Base-by-base conservation (phyloP, 2,329 filamentous ascomycete species). In the Diaporthe nobilis region DNA sequence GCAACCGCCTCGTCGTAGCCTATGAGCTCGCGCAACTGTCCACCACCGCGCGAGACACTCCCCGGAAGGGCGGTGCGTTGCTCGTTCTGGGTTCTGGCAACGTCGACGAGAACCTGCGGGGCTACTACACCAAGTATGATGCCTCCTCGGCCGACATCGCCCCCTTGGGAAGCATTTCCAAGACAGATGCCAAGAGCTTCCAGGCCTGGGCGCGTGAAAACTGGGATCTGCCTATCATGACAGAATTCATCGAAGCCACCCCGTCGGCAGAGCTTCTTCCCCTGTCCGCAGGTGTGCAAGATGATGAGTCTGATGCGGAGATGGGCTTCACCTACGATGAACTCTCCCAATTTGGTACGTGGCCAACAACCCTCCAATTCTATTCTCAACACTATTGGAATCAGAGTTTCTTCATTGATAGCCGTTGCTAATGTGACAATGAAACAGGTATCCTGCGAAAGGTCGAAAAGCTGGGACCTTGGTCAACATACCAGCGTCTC, bases 51-150 rank as follows among this genome's bases (percentile, higher is more conserved):
- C 87, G 91, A n/a, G 83, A 88, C 28, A 85, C 88, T 3, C 85
- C 85, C 7, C 86, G 87, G 44, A 80, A 80, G 3, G 88, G 89
- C 6, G 89, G 90, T 5, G 89, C 90, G 17, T 84, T 93, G 2
- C 86, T 94, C 3, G 91, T 94, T 2, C 86, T 94, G 2, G 90
- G 89, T 31, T 89, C 87, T 4, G 90, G 90, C 20, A 94, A 93
- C 79, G 91, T 92, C 12, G 90, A 92, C 79, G 89, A 91, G 76
- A 81, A 82, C 72, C 79, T 84, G 17, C 80, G 83, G 2, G 86
- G 88, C 28, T 92, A 93, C 82, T 86, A 92, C 37, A 93, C 92
- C 65, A 93, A 93, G 83, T 93, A 93, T 79, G 92, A 94, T 78
- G 86, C 85, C 72, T 86, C 84, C 9, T 88, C 86, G 10, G 89